Evolutionary conservation across 352 stramenopile species (phyloP).

Genomic region (Bremia lactucae): DNA sequence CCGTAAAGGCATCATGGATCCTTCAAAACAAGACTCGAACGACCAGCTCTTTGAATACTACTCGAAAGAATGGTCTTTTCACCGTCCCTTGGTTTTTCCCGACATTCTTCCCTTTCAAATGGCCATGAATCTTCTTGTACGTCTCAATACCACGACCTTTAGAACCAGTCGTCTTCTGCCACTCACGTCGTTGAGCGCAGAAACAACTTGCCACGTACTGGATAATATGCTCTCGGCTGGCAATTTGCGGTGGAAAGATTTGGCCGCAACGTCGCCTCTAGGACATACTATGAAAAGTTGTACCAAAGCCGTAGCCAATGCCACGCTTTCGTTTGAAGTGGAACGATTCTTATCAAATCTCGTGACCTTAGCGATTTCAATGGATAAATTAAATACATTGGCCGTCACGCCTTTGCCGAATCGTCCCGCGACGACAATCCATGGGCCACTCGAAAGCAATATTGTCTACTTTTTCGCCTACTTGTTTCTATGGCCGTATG

Average conservation of each 20-base stretch:
- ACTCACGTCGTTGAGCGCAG: conserved; percentile 3
- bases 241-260: conserved; percentile 35
- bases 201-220: conserved; percentile 27
- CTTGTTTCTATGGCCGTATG: conserved; percentile 82
- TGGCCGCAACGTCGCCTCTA: conserved; percentile 25
- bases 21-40: conserved; percentile 10
- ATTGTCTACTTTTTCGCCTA: conserved; percentile 71
- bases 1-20: conserved; percentile 18
- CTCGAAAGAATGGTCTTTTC: conserved; percentile 15
- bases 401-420: conserved; percentile 27
- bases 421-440: conserved; percentile 30
- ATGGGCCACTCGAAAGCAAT: conserved; percentile 40
- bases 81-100: conserved; percentile 28
- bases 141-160: conserved; percentile 8
- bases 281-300: conserved; percentile 23
- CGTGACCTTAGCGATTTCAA: conserved; percentile 11
- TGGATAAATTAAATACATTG: conserved; percentile 35
- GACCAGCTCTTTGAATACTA: conserved; percentile 38
- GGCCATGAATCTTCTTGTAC: conserved; percentile 40
- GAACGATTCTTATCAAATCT: conserved; percentile 31
- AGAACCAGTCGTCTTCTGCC: conserved; percentile 1
- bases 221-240: conserved; percentile 33
- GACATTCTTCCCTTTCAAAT: conserved; percentile 47
- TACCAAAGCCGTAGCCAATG: conserved; percentile 14
- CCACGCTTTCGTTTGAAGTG: conserved; percentile 12